Conservation (phyloP, 2,329 filamentous ascomycete species). For the Fusarium sublunatum region DNA sequence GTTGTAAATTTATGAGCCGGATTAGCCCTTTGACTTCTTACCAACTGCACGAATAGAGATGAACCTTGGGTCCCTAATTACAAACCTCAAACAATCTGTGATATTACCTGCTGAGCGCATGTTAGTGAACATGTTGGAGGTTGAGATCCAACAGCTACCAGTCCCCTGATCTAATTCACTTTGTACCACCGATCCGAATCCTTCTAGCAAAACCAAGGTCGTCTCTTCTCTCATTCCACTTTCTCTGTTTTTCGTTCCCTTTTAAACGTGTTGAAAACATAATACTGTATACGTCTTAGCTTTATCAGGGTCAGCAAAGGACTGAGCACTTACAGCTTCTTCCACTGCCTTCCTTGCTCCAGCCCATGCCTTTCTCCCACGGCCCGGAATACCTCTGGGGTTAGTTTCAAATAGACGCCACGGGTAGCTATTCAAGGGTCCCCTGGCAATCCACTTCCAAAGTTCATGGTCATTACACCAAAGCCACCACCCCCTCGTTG, state of each 20-base stretch:
- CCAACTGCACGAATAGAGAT: no score
- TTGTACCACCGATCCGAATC: no score
- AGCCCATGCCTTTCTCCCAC: background rate
- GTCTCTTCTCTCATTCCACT: background rate
- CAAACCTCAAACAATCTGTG: no score
- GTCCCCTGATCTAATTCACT: no score
- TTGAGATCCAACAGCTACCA: no score
- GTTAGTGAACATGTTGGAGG: no score
- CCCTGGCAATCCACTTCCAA: constrained; percentile 1
- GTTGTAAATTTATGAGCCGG: no score
- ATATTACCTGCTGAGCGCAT: no score
- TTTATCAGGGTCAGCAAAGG: background rate
- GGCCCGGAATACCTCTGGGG: background rate
- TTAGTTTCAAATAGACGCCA: constrained; percentile 1
- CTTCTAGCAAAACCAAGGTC: no score
- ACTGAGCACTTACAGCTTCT: background rate
- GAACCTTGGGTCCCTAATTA: no score
- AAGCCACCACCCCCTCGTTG: constrained; percentile 1
- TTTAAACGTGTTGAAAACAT: background rate
- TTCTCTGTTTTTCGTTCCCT: background rate
- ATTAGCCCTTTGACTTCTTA: no score
- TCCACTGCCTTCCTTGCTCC: constrained; percentile 2
- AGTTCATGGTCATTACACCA: constrained; percentile 7
- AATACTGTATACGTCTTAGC: background rate
- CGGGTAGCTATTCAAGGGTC: constrained; percentile 1